Evolutionary conservation across 2,329 filamentous ascomycete genomes (phyloP), one percentile per base, ranked within the genome.

Genomic region (Aspergillus transmontanensis): DNA sequence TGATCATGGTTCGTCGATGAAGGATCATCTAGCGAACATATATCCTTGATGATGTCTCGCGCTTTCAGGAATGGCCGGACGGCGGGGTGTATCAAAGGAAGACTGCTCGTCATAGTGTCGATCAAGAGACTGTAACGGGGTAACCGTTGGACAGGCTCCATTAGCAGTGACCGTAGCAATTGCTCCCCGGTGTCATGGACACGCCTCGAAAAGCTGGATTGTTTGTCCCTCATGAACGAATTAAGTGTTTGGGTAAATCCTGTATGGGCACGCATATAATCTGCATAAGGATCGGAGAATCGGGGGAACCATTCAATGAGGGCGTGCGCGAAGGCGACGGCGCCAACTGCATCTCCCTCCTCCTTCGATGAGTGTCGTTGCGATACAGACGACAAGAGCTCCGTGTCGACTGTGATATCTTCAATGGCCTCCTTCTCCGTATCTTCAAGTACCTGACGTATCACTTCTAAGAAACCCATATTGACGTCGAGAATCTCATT

Each of bases 91-190:
- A 91, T 89, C 57, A 94, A 87, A 5, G 94, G 94, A 21, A 98
- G 85, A 64, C 91, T 93, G 68, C 90, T 89, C 55, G 95, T 87
- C 73, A 99, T 97, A 72, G 96, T 94, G 80, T 99, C 95, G 71
- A 99, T 98, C 73, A 98, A 90, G 41, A 99, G 83, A 72, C 93
- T 97, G 80, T 99, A 99, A 30, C 95, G 90, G 30, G 95, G 95
- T 58, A 99, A 85, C 58, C 95, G 87, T 77, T 99, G 95, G 0
- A 99, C 94, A 2, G 95, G 95, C 78, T 99, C 95, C 75, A 99
- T 99, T 60, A 99, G 85, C 66, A 95, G 86, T 4, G 95, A 98
- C 56, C 92, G 93, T 59, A 98, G 86, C 62, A 89, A 87, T 79
- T 99, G 95, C 76, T 98, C 95, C 60, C 95, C 94, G 2, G 90